These are phyloP conservation scores for Agroathelia rolfsii DNA, from an alignment of 1,284 basidiomycete genomes.

Conservation along the genomic window DNA sequence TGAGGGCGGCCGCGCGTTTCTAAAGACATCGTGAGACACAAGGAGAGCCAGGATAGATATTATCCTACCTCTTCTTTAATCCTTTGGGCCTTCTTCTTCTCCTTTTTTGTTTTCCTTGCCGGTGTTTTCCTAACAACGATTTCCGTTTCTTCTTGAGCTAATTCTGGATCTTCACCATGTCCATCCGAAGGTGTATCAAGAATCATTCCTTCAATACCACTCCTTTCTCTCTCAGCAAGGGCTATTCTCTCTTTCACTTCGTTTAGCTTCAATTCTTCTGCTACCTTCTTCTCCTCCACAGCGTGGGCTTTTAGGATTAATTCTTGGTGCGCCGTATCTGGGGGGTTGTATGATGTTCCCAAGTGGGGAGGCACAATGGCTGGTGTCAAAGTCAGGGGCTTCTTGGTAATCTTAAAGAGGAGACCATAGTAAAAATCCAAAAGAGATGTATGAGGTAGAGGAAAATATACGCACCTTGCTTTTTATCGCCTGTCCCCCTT, in stretches of 20 bases:
- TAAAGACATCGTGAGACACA: conserved; percentile 16
- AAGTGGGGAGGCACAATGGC: conserved; percentile 73
- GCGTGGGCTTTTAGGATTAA: conserved; percentile 67
- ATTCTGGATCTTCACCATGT: conserved; percentile 29
- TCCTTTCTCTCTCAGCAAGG: conserved; percentile 25
- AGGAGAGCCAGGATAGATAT: background rate
- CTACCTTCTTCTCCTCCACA: conserved; percentile 51
- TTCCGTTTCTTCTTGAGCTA: conserved; percentile 18
- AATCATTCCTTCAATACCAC: conserved; percentile 43
- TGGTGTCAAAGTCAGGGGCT: no score
- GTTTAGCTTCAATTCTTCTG: conserved; percentile 45
- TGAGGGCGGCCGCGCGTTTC: conserved; percentile 58
- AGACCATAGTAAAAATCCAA: conserved; percentile 28
- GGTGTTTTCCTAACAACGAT: conserved; percentile 38
- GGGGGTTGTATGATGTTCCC: conserved; percentile 93
- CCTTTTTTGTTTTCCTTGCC: conserved; percentile 65
- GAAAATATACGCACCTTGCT: conserved; percentile 37
- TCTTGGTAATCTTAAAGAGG: conserved; percentile 45
- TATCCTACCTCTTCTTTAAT: conserved; percentile 48
- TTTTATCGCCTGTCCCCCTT: conserved; percentile 23
- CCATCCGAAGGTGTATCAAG: conserved; percentile 34
- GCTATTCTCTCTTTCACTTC: conserved; percentile 49
- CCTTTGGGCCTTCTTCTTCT: conserved; percentile 53
- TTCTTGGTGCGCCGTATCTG: conserved; percentile 64
- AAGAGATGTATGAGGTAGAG: conserved; percentile 4